Percentiles rank a stretch among this genome's conserved stretches.
These are phyloP conservation scores for Linnemannia schmuckeri DNA, from an alignment of 192 early-diverging fungal species.

Conservation along the genomic window DNA sequence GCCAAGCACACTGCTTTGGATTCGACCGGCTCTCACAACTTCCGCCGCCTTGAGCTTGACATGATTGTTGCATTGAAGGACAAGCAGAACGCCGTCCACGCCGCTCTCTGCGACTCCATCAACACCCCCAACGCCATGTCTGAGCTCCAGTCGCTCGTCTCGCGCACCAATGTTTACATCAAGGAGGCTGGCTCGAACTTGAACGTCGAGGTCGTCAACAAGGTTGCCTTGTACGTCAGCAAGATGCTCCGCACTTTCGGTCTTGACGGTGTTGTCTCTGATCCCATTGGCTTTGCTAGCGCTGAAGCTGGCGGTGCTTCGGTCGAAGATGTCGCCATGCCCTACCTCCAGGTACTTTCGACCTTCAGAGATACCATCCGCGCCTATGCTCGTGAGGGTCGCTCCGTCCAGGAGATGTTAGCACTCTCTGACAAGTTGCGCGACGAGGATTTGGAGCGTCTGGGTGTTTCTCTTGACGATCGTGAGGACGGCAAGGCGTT, in stretches of 20 bases:
- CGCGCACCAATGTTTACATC: conserved; percentile 86
- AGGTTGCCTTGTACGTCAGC: conserved; percentile 86
- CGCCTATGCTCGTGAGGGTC: conserved; percentile 73
- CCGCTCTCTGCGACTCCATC: conserved; percentile 92
- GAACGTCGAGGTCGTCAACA: conserved; percentile 80
- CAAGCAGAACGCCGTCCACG: conserved; percentile 82
- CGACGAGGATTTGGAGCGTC: conserved; percentile 87
- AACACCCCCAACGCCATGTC: conserved; percentile 88
- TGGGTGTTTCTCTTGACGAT: conserved; percentile 95
- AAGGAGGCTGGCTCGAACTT: conserved; percentile 66
- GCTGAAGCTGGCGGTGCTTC: conserved; percentile 43
- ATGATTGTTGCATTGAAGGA: conserved; percentile 73
- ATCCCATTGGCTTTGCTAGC: conserved; percentile 78
- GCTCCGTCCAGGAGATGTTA: conserved; percentile 69
- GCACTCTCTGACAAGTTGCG: conserved; percentile 88
- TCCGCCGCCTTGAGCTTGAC: conserved; percentile 75
- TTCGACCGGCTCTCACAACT: conserved; percentile 82
- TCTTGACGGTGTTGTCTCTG: conserved; percentile 69
- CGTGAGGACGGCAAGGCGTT: conserved; percentile 94
- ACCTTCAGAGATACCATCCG: conserved; percentile 92
- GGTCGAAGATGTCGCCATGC: conserved; percentile 68
- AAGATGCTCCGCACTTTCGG: conserved; percentile 88
- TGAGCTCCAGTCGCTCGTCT: conserved; percentile 84
- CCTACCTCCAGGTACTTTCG: conserved; percentile 85
- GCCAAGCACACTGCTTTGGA: conserved; percentile 61